These are phyloP conservation scores for Pyrenula massariospora DNA, from an alignment of 495 filamentous ascomycete genomes.

Conservation along the genomic window DNA sequence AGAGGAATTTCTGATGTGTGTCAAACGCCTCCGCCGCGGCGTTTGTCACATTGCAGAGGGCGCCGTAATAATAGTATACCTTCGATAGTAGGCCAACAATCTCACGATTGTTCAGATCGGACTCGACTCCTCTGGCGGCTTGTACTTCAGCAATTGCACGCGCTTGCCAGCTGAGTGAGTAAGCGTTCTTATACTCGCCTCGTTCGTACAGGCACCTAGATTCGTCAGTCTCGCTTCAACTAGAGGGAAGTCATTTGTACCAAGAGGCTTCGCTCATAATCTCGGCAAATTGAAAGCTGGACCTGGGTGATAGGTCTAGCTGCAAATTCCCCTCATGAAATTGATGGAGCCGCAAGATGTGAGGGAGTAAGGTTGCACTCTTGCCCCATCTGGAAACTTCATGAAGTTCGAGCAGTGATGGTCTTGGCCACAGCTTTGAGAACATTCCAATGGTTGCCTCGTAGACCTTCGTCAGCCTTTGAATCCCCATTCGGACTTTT, in stretches of 20 bases:
- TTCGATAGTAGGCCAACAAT: not conserved
- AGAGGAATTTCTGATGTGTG: not conserved
- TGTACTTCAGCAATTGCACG: not conserved
- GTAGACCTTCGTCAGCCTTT: constrained; percentile 3
- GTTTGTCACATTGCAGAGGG: not conserved
- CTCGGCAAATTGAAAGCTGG: not conserved
- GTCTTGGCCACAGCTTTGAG: not conserved
- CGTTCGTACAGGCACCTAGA: not conserved
- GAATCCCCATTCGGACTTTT: constrained; percentile 6
- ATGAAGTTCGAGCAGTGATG: not conserved
- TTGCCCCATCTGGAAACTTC: not conserved
- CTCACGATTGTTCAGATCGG: not conserved
- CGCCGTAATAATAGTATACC: not conserved
- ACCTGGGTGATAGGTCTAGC: not conserved
- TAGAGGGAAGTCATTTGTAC: no score
- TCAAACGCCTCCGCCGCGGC: not conserved
- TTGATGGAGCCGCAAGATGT: not conserved
- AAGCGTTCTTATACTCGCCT: not conserved
- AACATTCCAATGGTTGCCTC: not conserved
- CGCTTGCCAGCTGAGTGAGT: not conserved
- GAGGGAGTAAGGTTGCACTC: not conserved
- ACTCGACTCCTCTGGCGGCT: not conserved
- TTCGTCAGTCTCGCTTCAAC: no score
- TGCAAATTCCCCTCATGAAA: not conserved
- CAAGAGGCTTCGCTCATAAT: not conserved